Percentiles rank a stretch among this genome's conserved stretches.
These are phyloP conservation scores for Cubamyces lactineus DNA, from an alignment of 768 basidiomycete species.

Conservation along the genomic window DNA sequence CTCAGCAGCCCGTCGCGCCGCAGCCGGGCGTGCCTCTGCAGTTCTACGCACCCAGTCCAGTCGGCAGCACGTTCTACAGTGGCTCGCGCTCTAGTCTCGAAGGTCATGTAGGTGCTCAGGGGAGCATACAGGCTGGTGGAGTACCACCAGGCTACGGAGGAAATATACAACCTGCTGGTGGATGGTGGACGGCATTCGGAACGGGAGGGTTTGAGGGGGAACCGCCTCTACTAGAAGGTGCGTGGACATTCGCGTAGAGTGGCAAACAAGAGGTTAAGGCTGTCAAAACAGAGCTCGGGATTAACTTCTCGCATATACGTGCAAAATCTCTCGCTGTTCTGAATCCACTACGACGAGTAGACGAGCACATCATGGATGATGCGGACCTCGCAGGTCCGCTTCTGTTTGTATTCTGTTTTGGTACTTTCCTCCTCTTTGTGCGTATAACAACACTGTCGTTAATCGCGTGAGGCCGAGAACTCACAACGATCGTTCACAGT, in stretches of 20 bases:
- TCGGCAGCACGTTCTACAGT: constrained; percentile 64
- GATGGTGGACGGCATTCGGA: constrained; percentile 97
- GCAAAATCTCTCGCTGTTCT: constrained; percentile 94
- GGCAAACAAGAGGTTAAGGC: background rate
- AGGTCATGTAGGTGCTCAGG: constrained; percentile 62
- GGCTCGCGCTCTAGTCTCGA: constrained; percentile 79
- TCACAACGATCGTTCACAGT: constrained; percentile 49
- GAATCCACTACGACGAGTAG: constrained; percentile 83
- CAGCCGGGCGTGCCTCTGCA: constrained; percentile 64
- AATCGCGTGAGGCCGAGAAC: background rate
- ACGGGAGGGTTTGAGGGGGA: constrained; percentile 96
- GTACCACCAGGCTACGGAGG: constrained; percentile 60
- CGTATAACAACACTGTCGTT: constrained; percentile 38
- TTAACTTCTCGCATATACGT: constrained; percentile 96
- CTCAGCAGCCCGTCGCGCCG: constrained; percentile 41
- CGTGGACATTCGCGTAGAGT: background rate
- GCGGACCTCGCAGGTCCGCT: constrained; percentile 97
- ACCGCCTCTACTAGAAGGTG: constrained; percentile 92
- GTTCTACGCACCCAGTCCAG: constrained; percentile 71
- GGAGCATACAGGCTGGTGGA: constrained; percentile 50
- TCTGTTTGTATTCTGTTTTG: constrained; percentile 94
- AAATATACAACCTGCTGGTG: constrained; percentile 70
- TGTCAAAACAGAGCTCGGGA: constrained; percentile 77
- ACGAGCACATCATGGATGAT: constrained; percentile 98
- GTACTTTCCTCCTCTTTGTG: constrained; percentile 88